These are phyloP conservation scores for Chlamydomonas sp. DNA, from an alignment of 139 green algal species.

Conservation along the genomic window DNA sequence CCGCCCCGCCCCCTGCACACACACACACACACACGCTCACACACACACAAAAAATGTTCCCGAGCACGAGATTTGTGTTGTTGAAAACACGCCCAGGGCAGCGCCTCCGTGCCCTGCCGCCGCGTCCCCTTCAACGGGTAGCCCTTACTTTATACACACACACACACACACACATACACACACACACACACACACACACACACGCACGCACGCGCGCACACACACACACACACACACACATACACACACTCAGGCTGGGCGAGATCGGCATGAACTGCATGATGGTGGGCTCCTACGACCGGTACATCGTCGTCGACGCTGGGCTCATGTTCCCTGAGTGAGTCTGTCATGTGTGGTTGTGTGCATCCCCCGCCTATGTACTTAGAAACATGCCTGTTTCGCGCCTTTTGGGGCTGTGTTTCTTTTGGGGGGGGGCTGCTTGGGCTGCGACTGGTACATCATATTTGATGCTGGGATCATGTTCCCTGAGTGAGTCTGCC, in stretches of 20 bases:
- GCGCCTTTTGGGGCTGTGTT: too few species aligned
- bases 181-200: conserved; percentile 9
- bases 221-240: not conserved
- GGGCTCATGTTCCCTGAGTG: conserved; percentile 99
- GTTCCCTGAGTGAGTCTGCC: conserved; percentile 87
- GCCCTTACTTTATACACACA: too few species aligned
- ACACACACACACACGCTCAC: too few species aligned
- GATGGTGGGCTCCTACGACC: conserved; percentile 85
- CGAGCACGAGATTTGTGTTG: too few species aligned
- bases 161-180: conserved; percentile 13
- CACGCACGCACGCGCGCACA: conserved; percentile 1
- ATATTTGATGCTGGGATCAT: conserved; percentile 97
- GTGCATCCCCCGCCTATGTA: too few species aligned
- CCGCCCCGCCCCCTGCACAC: too few species aligned
- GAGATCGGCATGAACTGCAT: conserved; percentile 99
- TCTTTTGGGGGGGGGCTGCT: too few species aligned
- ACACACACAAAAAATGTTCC: too few species aligned
- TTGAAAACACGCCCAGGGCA: too few species aligned
- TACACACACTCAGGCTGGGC: conserved; percentile 56
- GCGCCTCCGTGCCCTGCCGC: too few species aligned
- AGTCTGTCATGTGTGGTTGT: conserved; percentile 19
- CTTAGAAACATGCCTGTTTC: too few species aligned
- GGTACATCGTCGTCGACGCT: conserved; percentile 98
- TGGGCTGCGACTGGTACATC: conserved; percentile 94
- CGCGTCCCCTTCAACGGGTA: too few species aligned